Evolutionary conservation across 352 stramenopile species (phyloP).

Genomic region (Globisporangium radiosum): DNA sequence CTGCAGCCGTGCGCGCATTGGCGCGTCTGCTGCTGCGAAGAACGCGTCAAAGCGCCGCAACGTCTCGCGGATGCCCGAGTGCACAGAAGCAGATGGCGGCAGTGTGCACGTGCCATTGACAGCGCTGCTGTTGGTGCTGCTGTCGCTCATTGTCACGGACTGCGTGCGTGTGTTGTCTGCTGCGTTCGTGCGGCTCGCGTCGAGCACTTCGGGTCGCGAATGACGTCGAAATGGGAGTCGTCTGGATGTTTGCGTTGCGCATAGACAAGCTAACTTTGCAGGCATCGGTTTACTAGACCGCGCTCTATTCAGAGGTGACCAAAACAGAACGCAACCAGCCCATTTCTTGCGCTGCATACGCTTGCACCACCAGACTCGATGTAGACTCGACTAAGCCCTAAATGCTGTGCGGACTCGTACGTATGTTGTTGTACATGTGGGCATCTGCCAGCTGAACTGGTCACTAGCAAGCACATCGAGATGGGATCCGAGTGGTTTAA

Average conservation of each 20-base stretch:
- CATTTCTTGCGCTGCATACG: too few relatives aligned
- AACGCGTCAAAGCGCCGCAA: slow-evolving; percentile 62
- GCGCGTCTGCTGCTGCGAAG: slow-evolving; percentile 33
- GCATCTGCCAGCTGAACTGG: too few relatives aligned
- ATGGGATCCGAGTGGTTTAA: too few relatives aligned
- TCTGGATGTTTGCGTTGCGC: background rate
- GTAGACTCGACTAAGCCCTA: too few relatives aligned
- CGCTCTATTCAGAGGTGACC: too few relatives aligned
- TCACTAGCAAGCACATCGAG: too few relatives aligned
- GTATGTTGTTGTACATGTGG: too few relatives aligned
- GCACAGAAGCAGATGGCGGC: background rate
- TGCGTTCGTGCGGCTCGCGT: background rate
- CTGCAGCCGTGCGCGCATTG: slow-evolving; percentile 43
- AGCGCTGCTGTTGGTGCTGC: background rate
- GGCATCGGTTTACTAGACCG: too few relatives aligned
- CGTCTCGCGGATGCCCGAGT: slow-evolving; percentile 13
- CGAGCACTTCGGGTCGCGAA: background rate
- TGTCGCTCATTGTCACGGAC: background rate
- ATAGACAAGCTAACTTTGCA: background rate
- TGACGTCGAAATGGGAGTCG: background rate
- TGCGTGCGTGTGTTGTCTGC: background rate
- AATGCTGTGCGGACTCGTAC: too few relatives aligned
- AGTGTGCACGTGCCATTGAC: background rate
- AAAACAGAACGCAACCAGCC: too few relatives aligned
- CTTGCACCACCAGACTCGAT: too few relatives aligned